A percentile compares a stretch with the other conserved stretches of the same genome.
Evolutionary conservation across 345 rosid genomes (phyloP).

Genomic region (Garcia nutans): DNA sequence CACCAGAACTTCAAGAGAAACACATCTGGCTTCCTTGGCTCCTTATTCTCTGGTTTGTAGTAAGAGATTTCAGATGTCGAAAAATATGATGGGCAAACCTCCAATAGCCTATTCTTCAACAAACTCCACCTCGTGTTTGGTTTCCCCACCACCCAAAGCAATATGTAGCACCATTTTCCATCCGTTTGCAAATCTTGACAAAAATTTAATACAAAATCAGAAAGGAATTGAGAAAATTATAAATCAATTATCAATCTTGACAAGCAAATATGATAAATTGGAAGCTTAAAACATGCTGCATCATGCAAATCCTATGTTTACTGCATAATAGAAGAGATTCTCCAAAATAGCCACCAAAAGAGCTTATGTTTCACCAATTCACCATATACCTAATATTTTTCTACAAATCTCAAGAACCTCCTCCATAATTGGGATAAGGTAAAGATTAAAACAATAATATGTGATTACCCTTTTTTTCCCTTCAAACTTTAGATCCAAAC

Average conservation of each 20-base stretch:
- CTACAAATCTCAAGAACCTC: conserved; percentile 6
- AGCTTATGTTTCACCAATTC: neutral
- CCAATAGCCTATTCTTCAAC: conserved; percentile 60
- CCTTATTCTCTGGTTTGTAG: conserved; percentile 41
- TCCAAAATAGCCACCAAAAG: neutral
- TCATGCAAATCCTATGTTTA: neutral
- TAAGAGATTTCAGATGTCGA: conserved; percentile 54
- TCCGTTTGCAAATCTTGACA: conserved; percentile 57
- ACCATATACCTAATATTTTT: neutral
- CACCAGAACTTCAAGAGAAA: conserved; percentile 73
- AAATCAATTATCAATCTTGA: neutral
- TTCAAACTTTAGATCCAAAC: neutral
- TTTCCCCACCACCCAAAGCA: conserved; percentile 65
- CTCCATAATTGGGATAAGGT: neutral
- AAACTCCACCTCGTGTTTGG: conserved; percentile 52
- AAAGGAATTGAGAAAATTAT: neutral
- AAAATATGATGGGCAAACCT: conserved; percentile 61
- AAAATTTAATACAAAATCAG: conserved; percentile 10
- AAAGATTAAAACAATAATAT: neutral
- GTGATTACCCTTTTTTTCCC: neutral
- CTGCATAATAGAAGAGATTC: neutral
- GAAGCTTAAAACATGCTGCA: neutral
- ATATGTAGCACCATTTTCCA: conserved; percentile 70
- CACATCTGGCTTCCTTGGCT: conserved; percentile 46
- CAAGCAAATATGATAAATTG: neutral